Evolutionary conservation across 352 stramenopile species (phyloP).

Genomic region (Phytophthora ohioensis): DNA sequence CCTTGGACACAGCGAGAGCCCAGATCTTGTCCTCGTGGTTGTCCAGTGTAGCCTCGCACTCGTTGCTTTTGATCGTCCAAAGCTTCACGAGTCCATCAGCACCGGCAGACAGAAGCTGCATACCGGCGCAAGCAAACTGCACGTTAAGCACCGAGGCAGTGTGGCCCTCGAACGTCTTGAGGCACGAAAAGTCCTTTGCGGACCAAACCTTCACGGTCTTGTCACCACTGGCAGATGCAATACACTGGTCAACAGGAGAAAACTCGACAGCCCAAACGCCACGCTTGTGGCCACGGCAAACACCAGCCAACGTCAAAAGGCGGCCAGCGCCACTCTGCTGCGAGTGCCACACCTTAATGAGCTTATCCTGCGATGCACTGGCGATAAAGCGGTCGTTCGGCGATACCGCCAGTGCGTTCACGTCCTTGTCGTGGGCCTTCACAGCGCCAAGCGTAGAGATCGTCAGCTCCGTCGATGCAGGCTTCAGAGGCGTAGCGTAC

Average conservation of each 20-base stretch:
- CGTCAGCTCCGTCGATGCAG: conserved; percentile 45
- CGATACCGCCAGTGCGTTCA: conserved; percentile 95
- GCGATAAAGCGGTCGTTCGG: conserved; percentile 98
- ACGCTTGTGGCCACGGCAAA: conserved; percentile 96
- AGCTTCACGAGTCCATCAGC: conserved; percentile 98
- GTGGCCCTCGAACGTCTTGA: conserved; percentile 97
- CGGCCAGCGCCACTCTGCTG: conserved; percentile 58
- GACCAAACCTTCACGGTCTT: conserved; percentile 98
- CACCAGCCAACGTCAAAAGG: conserved; percentile 91
- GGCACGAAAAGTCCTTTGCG: conserved; percentile 94
- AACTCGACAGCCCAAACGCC: conserved; percentile 98
- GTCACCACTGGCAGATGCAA: conserved; percentile 96
- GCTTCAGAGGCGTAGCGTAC: conserved; percentile 57
- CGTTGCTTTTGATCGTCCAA: conserved; percentile 98
- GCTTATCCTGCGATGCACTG: conserved; percentile 98
- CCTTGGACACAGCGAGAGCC: conserved; percentile 92
- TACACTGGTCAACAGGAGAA: conserved; percentile 95
- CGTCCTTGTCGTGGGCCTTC: conserved; percentile 96
- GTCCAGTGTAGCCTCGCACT: conserved; percentile 97
- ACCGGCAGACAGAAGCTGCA: conserved; percentile 95
- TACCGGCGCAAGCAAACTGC: conserved; percentile 90
- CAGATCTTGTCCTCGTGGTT: conserved; percentile 98
- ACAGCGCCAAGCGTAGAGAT: conserved; percentile 71
- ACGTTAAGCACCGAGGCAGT: conserved; percentile 90
- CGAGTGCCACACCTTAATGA: conserved; percentile 97